Evolutionary conservation across 768 basidiomycete species (phyloP).

Genomic region (Obba rivulosa): DNA sequence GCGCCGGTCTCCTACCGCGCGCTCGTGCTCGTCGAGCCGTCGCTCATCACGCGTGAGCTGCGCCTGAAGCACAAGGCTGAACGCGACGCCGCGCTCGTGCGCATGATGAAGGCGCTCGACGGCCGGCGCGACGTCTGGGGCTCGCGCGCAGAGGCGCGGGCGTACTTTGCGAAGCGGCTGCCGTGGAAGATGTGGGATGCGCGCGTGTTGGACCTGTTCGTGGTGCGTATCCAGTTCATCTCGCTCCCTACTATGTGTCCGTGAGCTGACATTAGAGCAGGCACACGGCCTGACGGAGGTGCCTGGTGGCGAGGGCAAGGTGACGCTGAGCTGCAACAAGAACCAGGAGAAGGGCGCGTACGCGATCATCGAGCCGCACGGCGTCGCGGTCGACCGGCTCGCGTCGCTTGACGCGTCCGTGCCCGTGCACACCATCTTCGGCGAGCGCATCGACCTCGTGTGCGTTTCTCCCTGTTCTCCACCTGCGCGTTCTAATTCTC

Average conservation of each 20-base stretch:
- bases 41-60: constrained; percentile 9
- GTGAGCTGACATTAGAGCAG: too few species aligned
- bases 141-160: constrained; percentile 3
- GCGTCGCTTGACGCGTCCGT: constrained; percentile 2
- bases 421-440: constrained; percentile 7
- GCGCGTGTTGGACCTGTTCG: constrained; percentile 9
- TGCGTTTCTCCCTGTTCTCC: not conserved
- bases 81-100: constrained; percentile 2
- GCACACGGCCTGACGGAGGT: too few species aligned
- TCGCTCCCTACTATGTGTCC: too few species aligned
- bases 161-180: constrained; percentile 7
- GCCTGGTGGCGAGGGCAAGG: too few species aligned
- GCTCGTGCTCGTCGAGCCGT: constrained; percentile 8
- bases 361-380: constrained; percentile 6
- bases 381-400: constrained; percentile 7
- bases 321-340: too few species aligned
- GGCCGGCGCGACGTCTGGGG: constrained; percentile 8
- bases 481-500: not conserved
- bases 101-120: not conserved
- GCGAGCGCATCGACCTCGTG: constrained; percentile 9
- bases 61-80: constrained; percentile 2
- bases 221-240: not conserved
- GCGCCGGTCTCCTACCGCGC: not conserved
- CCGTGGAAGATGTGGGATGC: constrained; percentile 9
- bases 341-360: constrained; percentile 3